Evolutionary conservation across 805 yeast species (phyloP).

Genomic region (Metschnikowia reukaufii): DNA sequence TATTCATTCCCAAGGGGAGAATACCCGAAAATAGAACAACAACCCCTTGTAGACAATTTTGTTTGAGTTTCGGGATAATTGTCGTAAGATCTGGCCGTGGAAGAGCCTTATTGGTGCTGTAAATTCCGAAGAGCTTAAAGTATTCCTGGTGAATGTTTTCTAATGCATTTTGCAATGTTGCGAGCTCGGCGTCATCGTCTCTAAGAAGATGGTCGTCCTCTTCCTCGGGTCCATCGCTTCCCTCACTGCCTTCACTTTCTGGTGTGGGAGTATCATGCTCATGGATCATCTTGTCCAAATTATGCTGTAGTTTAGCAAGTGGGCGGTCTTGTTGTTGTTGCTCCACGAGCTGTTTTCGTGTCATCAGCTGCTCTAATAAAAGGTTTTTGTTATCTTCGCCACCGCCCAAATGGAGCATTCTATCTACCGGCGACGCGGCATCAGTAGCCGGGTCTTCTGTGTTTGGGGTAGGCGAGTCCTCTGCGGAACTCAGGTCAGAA

Average conservation of each 20-base stretch:
- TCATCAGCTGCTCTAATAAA: slow-evolving; percentile 56
- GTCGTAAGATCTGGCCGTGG: slow-evolving; percentile 59
- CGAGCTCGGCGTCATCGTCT: slow-evolving; percentile 82
- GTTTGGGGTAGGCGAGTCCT: not conserved
- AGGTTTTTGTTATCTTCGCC: slow-evolving; percentile 51
- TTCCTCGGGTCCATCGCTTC: slow-evolving; percentile 15
- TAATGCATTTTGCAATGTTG: slow-evolving; percentile 60
- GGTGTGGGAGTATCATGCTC: slow-evolving; percentile 28
- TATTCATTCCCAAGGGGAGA: slow-evolving; percentile 76
- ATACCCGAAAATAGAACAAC: slow-evolving; percentile 82
- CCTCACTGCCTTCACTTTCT: slow-evolving; percentile 19
- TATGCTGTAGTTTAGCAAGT: slow-evolving; percentile 75
- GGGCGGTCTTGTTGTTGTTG: slow-evolving; percentile 83
- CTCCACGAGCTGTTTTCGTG: slow-evolving; percentile 69
- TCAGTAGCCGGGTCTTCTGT: not conserved
- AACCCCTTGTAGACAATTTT: slow-evolving; percentile 62
- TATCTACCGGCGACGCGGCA: slow-evolving; percentile 44
- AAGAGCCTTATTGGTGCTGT: slow-evolving; percentile 12
- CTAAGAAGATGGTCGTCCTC: slow-evolving; percentile 55
- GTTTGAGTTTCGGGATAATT: slow-evolving; percentile 77
- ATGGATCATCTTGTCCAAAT: slow-evolving; percentile 54
- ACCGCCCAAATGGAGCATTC: slow-evolving; percentile 48
- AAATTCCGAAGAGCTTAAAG: slow-evolving; percentile 34
- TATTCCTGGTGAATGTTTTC: slow-evolving; percentile 64
- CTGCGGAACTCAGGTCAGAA: not conserved